phyloP scores from a whole-genome alignment of 192 early-diverging fungal species.

The Piromyces finnis region DNA sequence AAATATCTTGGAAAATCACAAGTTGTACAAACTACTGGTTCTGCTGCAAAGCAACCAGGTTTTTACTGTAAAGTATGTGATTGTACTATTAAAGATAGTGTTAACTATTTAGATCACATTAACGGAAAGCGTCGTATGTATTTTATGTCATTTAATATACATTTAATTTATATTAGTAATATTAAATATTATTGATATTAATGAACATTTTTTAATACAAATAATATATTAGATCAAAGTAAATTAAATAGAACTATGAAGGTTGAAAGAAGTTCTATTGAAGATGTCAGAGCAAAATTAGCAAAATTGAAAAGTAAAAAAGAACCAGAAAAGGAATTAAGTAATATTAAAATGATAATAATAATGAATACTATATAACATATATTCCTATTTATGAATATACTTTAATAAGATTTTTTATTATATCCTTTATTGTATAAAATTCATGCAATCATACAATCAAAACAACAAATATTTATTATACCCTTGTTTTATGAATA shows the following conservation, averaged over 20 bases:
- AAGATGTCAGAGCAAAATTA: conserved; percentile 57
- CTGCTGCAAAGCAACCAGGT: conserved; percentile 51
- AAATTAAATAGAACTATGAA: conserved; percentile 66
- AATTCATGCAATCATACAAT: too few species aligned
- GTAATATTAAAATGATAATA: conserved; percentile 9
- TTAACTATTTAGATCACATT: conserved; percentile 78
- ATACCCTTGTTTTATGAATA: neutral
- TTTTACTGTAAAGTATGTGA: conserved; percentile 86
- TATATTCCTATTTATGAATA: too few species aligned
- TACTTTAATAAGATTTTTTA: too few species aligned
- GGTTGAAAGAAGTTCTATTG: conserved; percentile 55
- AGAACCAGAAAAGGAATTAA: conserved; percentile 30
- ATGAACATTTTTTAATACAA: too few species aligned
- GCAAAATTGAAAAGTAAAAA: conserved; percentile 50
- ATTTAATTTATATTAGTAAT: too few species aligned
- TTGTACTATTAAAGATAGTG: conserved; percentile 72
- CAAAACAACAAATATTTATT: neutral
- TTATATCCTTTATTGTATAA: too few species aligned
- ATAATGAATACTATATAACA: too few species aligned
- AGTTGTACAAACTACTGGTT: conserved; percentile 36
- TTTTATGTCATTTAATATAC: too few species aligned
- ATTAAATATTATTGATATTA: too few species aligned
- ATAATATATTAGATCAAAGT: conserved; percentile 57
- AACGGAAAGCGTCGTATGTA: conserved; percentile 69
- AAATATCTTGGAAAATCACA: conserved; percentile 63